Evolutionary conservation across 176 grass and related monocot species (phyloP), one percentile per base, ranked within the genome.

Genomic region (Urochloa ruziziensis): DNA sequence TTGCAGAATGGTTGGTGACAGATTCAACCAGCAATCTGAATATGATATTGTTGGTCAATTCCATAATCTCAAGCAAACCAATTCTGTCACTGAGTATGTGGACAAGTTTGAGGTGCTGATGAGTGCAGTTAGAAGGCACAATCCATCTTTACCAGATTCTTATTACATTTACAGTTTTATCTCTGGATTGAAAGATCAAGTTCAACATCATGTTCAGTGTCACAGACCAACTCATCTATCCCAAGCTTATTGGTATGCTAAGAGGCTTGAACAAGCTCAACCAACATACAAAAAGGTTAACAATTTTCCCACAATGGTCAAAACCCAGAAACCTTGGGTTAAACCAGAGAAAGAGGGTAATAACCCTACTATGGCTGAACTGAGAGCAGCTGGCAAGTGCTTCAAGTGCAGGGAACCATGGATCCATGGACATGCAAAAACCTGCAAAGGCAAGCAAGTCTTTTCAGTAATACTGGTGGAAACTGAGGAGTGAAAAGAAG

Each of bases 231-330:
- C 6, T 0, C 1, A 6, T 4, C 10, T 60, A 1, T 4, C 10
- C 3, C 2, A 28, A 25, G 57, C 57, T 0, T 27, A 27, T 1
- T 60, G 57, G 57, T 25, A 11, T n/a, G 23, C 57, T 2, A 60
- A 28, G 2, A 10, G 57, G 0, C 1, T 60, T 0, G 57, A 60
- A 60, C 10, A 24, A 12, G 8, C 57, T 2, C 10, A 3, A 8
- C n/a, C 0, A 12, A 1, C 10, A 12, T 6, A 21, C 1, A 57
- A 9, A 24, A 57, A n/a, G 0, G 25, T 21, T 4, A 0, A 0
- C 2, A 7, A 3, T 1, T 15, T 54, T 8, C 1, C 0, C 1
- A 21, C 19, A 5, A 3, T 21, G 3, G 1, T 19, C 3, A 23
- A 1, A 54, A 3, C 11, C 0, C 47, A 51, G 12, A 18, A 51